Base-by-base conservation (phyloP, 2,329 filamentous ascomycete species). In the Ceratocystis albifundus region DNA sequence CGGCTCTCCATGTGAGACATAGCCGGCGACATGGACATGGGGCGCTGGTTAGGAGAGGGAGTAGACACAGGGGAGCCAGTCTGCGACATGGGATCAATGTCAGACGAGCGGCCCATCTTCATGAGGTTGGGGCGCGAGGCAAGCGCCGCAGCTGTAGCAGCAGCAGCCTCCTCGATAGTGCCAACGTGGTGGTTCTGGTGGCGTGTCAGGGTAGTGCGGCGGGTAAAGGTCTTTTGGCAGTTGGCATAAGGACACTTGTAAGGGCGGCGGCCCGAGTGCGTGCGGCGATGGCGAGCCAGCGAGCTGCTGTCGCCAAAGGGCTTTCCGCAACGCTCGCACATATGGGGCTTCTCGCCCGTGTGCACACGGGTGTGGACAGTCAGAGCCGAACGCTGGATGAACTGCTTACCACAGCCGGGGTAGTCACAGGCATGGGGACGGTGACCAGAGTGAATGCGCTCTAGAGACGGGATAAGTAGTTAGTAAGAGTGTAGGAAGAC, bases 181-280 rank as follows among this genome's bases (percentile, higher is more conserved):
- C 93, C 94, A 22, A 89, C 95, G 75, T 97, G 94, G 72, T 96
- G 90, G 71, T 96, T 96, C 77, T 96, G 91, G 74, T 99, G 94
- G 63, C 94, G 86, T 1, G 93, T 99, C 69, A 99, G 80, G 2
- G 94, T 97, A 0, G 94, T 97, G 70, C 93, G 88, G 67, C 94
- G 87, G 8, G 94, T 99, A 73, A 99, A 99, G 0, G 93, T 97
- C 82, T 97, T 97, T 74, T 97, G 92, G 76, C 94, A 99, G 75
- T 96, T 92, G 68, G 91, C 92, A 72, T 94, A 97, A 0, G 92
- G 92, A 77, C 94, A 99, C 76, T 96, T 96, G 80, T 97, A 99
- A 1, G 94, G 94, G 62, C 94, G 84, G 77, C 94, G 96, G 68
- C 94, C 94, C 3, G 90, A 95, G 74, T 99, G 94, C 68, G 96